A percentile compares a stretch with the other conserved stretches of the same genome.
Conservation (phyloP, 1,284 basidiomycete genomes). For the Leccinum pseudoinsigne region DNA sequence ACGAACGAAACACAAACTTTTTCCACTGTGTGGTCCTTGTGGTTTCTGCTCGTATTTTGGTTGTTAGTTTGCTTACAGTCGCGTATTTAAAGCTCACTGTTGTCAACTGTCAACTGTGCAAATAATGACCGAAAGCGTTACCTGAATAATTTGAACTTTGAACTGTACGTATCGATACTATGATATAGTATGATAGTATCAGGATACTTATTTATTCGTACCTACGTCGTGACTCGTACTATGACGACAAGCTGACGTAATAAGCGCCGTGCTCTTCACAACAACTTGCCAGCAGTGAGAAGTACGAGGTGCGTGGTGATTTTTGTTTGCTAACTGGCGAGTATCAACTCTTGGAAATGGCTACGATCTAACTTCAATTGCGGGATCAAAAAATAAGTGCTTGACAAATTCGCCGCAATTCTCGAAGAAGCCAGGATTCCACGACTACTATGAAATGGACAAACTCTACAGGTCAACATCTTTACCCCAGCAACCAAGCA, state of each 20-base stretch:
- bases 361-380: conserved; percentile 96
- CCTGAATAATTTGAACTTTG: conserved; percentile 20
- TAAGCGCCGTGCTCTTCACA: too few species aligned
- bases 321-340: conserved; percentile 6
- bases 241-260: too few species aligned
- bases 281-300: too few species aligned
- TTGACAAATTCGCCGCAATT: conserved; percentile 93
- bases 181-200: too few species aligned
- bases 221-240: too few species aligned
- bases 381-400: conserved; percentile 79
- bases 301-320: too few species aligned
- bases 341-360: conserved; percentile 88
- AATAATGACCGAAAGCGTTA: conserved; percentile 41
- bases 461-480: conserved; percentile 67
- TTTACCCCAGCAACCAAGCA: conserved; percentile 82
- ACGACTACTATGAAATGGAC: conserved; percentile 76
- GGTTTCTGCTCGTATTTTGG: conserved; percentile 25
- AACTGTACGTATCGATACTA: too few species aligned
- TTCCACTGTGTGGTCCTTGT: conserved; percentile 36
- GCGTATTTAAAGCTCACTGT: conserved; percentile 10
- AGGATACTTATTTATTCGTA: too few species aligned
- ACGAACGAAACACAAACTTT: background rate
- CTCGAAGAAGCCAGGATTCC: conserved; percentile 74
- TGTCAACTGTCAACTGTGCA: conserved; percentile 13
- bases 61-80: background rate